Percentiles rank a stretch among this genome's conserved stretches.
Evolutionary conservation across 2,329 filamentous ascomycete species (phyloP).

Genomic region (Alternaria sp.): DNA sequence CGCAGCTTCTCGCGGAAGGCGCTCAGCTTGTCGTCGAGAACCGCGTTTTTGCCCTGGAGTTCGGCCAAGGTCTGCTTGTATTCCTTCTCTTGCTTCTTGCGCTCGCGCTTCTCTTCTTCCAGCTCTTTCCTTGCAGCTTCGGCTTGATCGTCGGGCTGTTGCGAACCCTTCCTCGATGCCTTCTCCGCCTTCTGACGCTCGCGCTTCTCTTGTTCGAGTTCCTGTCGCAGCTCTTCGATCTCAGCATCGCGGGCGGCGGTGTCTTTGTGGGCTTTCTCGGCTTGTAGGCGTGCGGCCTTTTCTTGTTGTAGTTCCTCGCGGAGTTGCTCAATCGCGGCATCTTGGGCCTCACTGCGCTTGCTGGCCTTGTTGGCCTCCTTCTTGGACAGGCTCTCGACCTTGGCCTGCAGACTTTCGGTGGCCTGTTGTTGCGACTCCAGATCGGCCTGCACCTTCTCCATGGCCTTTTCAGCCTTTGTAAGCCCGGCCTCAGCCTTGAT

Average conservation of each 20-base stretch:
- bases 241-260: slow-evolving; percentile 29
- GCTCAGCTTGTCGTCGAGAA: slow-evolving; percentile 73
- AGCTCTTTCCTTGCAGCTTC: slow-evolving; percentile 60
- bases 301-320: slow-evolving; percentile 53
- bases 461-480: slow-evolving; percentile 46
- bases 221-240: slow-evolving; percentile 37
- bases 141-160: slow-evolving; percentile 52
- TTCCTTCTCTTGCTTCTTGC: slow-evolving; percentile 60
- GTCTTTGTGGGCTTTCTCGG: slow-evolving; percentile 46
- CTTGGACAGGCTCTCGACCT: slow-evolving; percentile 43
- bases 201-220: slow-evolving; percentile 53
- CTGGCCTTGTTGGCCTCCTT: slow-evolving; percentile 41
- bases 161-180: slow-evolving; percentile 45
- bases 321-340: slow-evolving; percentile 42
- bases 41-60: slow-evolving; percentile 66
- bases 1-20: slow-evolving; percentile 73
- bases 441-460: slow-evolving; percentile 40
- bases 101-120: slow-evolving; percentile 58
- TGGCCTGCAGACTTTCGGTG: slow-evolving; percentile 38
- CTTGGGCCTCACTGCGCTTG: slow-evolving; percentile 44
- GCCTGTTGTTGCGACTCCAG: slow-evolving; percentile 41
- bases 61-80: slow-evolving; percentile 65
- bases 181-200: slow-evolving; percentile 41
- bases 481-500: slow-evolving; percentile 49
- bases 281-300: slow-evolving; percentile 36